Base-by-base conservation (phyloP, 2,329 filamentous ascomycete genomes). In the Arthrinium phaeospermum region DNA sequence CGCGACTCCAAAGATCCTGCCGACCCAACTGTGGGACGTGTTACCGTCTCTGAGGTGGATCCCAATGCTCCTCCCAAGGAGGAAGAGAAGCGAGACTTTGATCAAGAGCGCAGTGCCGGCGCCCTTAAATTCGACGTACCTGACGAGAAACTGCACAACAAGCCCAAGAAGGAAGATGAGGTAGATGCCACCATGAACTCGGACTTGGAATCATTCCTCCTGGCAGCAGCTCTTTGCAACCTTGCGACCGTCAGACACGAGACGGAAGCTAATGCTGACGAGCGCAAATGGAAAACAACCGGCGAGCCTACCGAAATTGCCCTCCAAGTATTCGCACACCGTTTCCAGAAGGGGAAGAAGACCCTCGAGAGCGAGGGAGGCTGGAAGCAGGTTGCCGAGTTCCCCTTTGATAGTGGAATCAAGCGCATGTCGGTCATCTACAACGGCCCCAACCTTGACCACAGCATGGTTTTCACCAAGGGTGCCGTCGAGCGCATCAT, bases 361-460 rank as follows among this genome's bases (percentile, higher is more conserved):
- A 78, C 80, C 0, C 81, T 90, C 2, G 86, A 88, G 72, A 81
- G 77, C 3, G 79, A 83, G 6, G 57, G 57, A n/a, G 87, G 87
- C n/a, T 92, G 91, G 90, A 88, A 87, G 75, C 87, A 91, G 76
- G 81, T 91, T 1, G 88, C 90, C 70, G 93, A 95, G 77, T 93
- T 93, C 74, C 92, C 92, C n/a, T 95, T 95, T 78, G 92, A 95
- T 80, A 93, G 91, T 71, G 88, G 88, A 76, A 90, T 94, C 79
- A 95, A 95, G 86, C 91, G 91, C 77, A 95, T 95, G 93, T 93
- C 91, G 12, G 92, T 94, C 71, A 87, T 94, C 67, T 94, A 93
- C 81, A 85, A 89, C 68, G 82, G 82, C 7, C 87, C 87, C 1
- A 75, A 78, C 6, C 79, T 80, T 10, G 83, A 86, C 47, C 81